These are phyloP conservation scores for Hordeum marinum DNA, from an alignment of 176 grass and related monocot genomes.

Conservation along the genomic window DNA sequence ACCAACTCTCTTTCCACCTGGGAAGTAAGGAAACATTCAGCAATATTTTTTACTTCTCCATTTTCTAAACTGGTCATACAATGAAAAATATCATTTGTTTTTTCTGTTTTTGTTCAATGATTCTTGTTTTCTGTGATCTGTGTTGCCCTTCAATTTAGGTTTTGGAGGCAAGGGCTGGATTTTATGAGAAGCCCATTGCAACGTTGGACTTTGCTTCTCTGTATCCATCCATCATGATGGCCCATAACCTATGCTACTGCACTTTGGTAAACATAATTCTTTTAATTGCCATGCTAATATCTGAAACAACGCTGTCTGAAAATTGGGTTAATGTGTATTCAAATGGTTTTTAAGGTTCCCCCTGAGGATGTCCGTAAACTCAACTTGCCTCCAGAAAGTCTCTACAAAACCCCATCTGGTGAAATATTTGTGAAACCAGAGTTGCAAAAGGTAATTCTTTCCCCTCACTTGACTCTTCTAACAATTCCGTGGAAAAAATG, in stretches of 20 bases:
- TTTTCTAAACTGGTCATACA: background rate
- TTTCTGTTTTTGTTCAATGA: background rate
- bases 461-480: background rate
- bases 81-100: background rate
- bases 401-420: conserved; percentile 94
- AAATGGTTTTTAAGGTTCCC: conserved; percentile 63
- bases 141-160: conserved; percentile 42
- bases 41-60: background rate
- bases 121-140: conserved; percentile 8
- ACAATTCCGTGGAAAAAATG: background rate
- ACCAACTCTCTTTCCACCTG: background rate
- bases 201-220: conserved; percentile 99
- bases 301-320: conserved; percentile 12
- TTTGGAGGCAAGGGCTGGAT: conserved; percentile 97
- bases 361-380: conserved; percentile 79
- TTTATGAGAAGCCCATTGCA: conserved; percentile 95
- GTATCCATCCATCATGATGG: conserved; percentile 99
- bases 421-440: conserved; percentile 96
- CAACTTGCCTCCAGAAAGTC: conserved; percentile 70
- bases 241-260: conserved; percentile 98
- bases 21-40: background rate
- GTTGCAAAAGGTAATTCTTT: conserved; percentile 75
- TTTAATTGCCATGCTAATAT: conserved; percentile 1
- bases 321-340: conserved; percentile 26
- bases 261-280: conserved; percentile 70